Conservation (phyloP, 1,139 yeast genomes). For the Taphrina sp. region DNA sequence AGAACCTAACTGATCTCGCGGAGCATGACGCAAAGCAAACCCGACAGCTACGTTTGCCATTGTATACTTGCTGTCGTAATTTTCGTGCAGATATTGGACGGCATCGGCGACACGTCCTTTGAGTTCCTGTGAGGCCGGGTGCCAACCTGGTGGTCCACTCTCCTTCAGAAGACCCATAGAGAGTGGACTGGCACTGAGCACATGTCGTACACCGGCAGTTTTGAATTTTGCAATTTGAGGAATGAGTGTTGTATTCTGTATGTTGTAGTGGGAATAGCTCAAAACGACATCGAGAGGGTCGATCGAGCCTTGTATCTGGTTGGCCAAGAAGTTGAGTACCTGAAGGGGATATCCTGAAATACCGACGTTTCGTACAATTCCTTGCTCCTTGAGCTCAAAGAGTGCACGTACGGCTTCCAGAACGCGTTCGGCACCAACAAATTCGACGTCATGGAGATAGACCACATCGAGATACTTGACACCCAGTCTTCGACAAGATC, state of each 20-base stretch:
- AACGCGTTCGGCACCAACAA: slow-evolving; percentile 57
- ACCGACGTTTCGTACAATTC: slow-evolving; percentile 66
- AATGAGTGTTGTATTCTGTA: slow-evolving; percentile 67
- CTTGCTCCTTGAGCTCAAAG: slow-evolving; percentile 59
- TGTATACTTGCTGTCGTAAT: slow-evolving; percentile 53
- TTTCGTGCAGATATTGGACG: slow-evolving; percentile 52
- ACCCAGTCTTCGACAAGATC: slow-evolving; percentile 52
- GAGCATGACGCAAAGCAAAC: slow-evolving; percentile 57
- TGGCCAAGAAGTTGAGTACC: slow-evolving; percentile 50
- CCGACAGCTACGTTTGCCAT: slow-evolving; percentile 80
- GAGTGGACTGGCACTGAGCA: slow-evolving; percentile 79
- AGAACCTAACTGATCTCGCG: slow-evolving; percentile 7
- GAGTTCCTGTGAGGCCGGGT: slow-evolving; percentile 70
- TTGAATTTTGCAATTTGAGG: slow-evolving; percentile 53
- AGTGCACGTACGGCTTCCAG: slow-evolving; percentile 64
- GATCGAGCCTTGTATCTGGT: slow-evolving; percentile 46
- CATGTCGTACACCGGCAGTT: slow-evolving; percentile 53
- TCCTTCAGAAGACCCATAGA: slow-evolving; percentile 82
- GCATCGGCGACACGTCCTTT: slow-evolving; percentile 50
- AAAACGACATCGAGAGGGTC: slow-evolving; percentile 69
- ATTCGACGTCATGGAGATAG: slow-evolving; percentile 70
- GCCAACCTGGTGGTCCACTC: slow-evolving; percentile 67
- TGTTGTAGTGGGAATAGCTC: slow-evolving; percentile 77
- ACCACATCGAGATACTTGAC: slow-evolving; percentile 39
- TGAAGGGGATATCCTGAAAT: slow-evolving; percentile 85